These are phyloP conservation scores for Akanthomyces muscarius DNA, from an alignment of 2,329 filamentous ascomycete genomes.

Conservation along the genomic window DNA sequence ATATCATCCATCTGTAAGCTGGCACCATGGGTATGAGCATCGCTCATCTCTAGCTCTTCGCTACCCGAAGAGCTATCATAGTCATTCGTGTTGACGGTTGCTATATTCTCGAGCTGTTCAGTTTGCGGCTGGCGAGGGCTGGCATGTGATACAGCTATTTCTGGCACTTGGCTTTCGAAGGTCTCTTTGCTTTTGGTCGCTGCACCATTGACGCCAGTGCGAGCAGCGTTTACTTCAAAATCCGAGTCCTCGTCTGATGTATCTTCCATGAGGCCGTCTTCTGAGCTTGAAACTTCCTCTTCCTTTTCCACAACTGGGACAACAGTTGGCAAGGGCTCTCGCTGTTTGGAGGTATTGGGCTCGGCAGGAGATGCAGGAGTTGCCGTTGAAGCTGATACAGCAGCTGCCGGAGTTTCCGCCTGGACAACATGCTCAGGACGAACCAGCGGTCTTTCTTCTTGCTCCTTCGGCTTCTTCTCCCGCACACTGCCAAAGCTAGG, in stretches of 20 bases:
- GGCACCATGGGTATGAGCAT: neutral
- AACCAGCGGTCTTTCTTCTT: conserved; percentile 55
- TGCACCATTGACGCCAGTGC: conserved; percentile 16
- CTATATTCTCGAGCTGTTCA: conserved; percentile 19
- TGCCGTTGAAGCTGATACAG: conserved; percentile 12
- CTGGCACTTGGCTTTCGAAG: conserved; percentile 31
- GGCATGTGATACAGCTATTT: conserved; percentile 43
- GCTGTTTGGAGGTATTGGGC: conserved; percentile 26
- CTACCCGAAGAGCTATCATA: conserved; percentile 22
- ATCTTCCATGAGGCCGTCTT: conserved; percentile 26
- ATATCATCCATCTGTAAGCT: conserved; percentile 32
- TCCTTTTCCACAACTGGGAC: conserved; percentile 65
- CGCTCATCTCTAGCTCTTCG: conserved; percentile 14
- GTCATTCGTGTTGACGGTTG: conserved; percentile 49
- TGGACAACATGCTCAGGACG: conserved; percentile 43
- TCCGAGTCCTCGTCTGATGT: conserved; percentile 17
- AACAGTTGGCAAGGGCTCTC: conserved; percentile 62
- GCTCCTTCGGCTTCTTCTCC: conserved; percentile 53
- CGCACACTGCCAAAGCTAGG: conserved; percentile 73
- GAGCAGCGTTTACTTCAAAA: neutral
- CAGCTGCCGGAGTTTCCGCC: neutral
- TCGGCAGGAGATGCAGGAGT: conserved; percentile 14
- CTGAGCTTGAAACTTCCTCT: conserved; percentile 47
- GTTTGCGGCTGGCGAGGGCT: conserved; percentile 32
- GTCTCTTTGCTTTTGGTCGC: neutral